Conservation (phyloP, 2,329 filamentous ascomycete species). For the Macrophomina tecta region DNA sequence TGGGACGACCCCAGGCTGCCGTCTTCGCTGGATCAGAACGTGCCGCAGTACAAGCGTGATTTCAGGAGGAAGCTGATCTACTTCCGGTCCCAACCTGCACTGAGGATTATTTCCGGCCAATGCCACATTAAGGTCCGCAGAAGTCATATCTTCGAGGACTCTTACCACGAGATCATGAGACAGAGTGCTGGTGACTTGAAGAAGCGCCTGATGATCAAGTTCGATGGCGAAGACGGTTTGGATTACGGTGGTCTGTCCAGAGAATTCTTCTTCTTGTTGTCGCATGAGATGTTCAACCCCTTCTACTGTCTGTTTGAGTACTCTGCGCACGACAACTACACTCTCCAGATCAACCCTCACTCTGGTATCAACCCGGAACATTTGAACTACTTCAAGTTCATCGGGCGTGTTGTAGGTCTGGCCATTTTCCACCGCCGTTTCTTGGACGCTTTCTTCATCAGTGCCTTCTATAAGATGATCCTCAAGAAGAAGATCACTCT, state of each 20-base stretch:
- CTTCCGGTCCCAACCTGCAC: constrained; percentile 95
- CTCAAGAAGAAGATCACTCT: constrained; percentile 89
- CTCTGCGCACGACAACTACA: constrained; percentile 99
- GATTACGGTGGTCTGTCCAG: constrained; percentile 97
- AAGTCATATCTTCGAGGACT: constrained; percentile 98
- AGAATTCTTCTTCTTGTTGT: constrained; percentile 99
- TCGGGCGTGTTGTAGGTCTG: constrained; percentile 92
- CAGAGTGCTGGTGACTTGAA: constrained; percentile 95
- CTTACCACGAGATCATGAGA: constrained; percentile 96
- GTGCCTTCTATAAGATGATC: constrained; percentile 99
- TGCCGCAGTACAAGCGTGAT: constrained; percentile 99
- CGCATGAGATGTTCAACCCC: constrained; percentile 99
- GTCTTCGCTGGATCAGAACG: constrained; percentile 95
- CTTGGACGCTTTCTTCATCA: constrained; percentile 98
- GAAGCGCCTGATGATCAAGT: constrained; percentile 99
- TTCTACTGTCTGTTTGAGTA: constrained; percentile 99
- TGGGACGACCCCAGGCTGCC: constrained; percentile 97
- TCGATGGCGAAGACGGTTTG: constrained; percentile 95
- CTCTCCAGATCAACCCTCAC: constrained; percentile 98
- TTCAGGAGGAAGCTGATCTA: constrained; percentile 98
- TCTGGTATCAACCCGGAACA: constrained; percentile 99
- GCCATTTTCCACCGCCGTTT: constrained; percentile 98
- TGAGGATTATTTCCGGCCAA: constrained; percentile 93
- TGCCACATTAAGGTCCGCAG: constrained; percentile 97
- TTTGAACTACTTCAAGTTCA: constrained; percentile 99